Base-by-base conservation (phyloP, 768 basidiomycete species). In the Russula brevipes region DNA sequence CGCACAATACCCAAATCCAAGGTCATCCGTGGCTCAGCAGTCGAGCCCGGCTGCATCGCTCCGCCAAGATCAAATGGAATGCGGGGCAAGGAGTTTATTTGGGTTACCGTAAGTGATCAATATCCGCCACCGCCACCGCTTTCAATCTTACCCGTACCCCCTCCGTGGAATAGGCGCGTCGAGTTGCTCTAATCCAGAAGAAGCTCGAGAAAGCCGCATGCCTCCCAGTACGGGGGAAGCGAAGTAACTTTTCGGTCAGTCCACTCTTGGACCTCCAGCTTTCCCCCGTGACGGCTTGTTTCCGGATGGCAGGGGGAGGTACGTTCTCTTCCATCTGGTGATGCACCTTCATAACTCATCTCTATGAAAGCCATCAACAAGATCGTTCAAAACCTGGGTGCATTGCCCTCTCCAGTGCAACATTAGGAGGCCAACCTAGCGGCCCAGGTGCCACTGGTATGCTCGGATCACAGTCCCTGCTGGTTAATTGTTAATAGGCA, bases 381-480 rank as follows among this genome's bases (percentile, higher is more conserved):
- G 33, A 30, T 64, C 2, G 46, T 58, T 6, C 65, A 66, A 45
- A 47, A 4, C 47, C 47, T 49, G 62, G 63, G 11, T 42, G 46
- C 49, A 59, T 66, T 33, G 65, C 52, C 17, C 11, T 66, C 24
- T 66, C 62, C 7, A 66, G 65, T 55, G 65, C 65, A 24, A 55
- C 57, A 38, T 31, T 19, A 41, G 65, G 65, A 4, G 64, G 64
- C 5, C 64, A 65, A 10, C 44, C 55, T 4, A 30, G 55, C 17
- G 19, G 36, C n/a, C 49, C 41, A 44, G 52, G n/a, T 24, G 30
- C 24, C 36, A 1, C 38, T 24, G 46, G 61, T 59, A 49, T 33
- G 47, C 8, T 51, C 19, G 12, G 54, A 8, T 42, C 1, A n/a
- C 14, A n/a, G 2, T 16, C n/a, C 1, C 12, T 6, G 19, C 30